Evolutionary conservation across 1,139 yeast genomes (phyloP).

Genomic region (Suhomyces ambrosiae): DNA sequence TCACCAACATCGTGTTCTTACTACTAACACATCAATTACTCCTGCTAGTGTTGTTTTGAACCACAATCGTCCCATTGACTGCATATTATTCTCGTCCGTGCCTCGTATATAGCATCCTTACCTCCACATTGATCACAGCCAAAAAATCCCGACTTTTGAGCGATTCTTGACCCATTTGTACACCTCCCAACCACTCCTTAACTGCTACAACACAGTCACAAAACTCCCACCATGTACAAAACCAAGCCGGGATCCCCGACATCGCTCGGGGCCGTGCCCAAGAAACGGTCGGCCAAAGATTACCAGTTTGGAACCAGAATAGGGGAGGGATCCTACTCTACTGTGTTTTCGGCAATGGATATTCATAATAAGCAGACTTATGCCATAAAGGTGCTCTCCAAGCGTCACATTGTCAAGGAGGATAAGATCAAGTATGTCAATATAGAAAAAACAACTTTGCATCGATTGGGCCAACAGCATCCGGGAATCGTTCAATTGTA

Average conservation of each 20-base stretch:
- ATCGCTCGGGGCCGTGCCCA: slow-evolving; percentile 3
- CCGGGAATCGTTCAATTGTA: slow-evolving; percentile 71
- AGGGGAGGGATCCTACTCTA: slow-evolving; percentile 84
- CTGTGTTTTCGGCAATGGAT: slow-evolving; percentile 71
- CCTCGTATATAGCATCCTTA: no score
- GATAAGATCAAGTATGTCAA: slow-evolving; percentile 79
- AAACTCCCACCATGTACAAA: background rate
- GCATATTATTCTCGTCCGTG: no score
- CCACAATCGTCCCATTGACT: no score
- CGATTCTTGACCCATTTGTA: background rate
- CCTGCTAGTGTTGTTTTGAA: no score
- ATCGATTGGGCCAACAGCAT: slow-evolving; percentile 65
- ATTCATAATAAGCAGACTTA: slow-evolving; percentile 55
- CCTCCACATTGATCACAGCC: no score
- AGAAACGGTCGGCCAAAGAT: slow-evolving; percentile 56
- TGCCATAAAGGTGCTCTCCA: slow-evolving; percentile 75
- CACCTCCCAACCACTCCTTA: no score
- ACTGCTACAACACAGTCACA: background rate
- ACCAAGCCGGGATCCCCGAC: slow-evolving; percentile 9
- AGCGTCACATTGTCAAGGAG: slow-evolving; percentile 74
- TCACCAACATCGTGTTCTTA: no score
- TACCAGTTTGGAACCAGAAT: slow-evolving; percentile 70
- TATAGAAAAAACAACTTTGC: slow-evolving; percentile 74
- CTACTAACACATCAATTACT: no score
- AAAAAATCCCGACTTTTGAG: no score